These are phyloP conservation scores for Beauveria medogensis DNA, from an alignment of 2,329 filamentous ascomycete species.

Conservation along the genomic window DNA sequence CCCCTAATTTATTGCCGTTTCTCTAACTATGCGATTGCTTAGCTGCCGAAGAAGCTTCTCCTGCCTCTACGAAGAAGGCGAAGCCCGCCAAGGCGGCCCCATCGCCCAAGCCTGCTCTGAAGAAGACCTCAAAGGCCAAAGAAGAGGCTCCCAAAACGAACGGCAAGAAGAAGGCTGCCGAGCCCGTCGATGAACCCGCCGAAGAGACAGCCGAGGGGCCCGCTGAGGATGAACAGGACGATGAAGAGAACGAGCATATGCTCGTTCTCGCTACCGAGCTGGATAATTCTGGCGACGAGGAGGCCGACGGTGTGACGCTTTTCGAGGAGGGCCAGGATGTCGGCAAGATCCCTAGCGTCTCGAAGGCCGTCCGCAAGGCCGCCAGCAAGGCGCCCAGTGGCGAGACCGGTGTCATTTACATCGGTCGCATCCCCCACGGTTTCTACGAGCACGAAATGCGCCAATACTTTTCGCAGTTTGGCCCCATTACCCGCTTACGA, in stretches of 20 bases:
- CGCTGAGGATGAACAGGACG: slow-evolving; percentile 20
- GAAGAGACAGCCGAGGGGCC: slow-evolving; percentile 16
- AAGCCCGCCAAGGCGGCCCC: slow-evolving; percentile 18
- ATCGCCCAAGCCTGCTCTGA: slow-evolving; percentile 20
- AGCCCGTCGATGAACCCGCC: slow-evolving; percentile 17
- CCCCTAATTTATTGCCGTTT: not conserved
- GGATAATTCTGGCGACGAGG: slow-evolving; percentile 33
- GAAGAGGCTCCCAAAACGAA: slow-evolving; percentile 21
- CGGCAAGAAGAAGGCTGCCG: slow-evolving; percentile 14
- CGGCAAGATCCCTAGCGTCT: slow-evolving; percentile 41
- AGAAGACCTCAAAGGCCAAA: slow-evolving; percentile 22
- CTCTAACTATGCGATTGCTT: slow-evolving; percentile 17
- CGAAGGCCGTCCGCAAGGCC: slow-evolving; percentile 37
- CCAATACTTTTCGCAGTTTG: slow-evolving; percentile 90
- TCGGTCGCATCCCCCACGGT: slow-evolving; percentile 82
- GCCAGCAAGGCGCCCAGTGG: slow-evolving; percentile 30
- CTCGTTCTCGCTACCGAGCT: slow-evolving; percentile 36
- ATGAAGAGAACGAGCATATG: slow-evolving; percentile 33
- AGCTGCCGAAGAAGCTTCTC: slow-evolving; percentile 39
- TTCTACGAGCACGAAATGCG: slow-evolving; percentile 97
- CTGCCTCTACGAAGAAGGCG: slow-evolving; percentile 35
- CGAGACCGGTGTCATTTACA: slow-evolving; percentile 73
- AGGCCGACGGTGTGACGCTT: slow-evolving; percentile 26
- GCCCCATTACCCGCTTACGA: slow-evolving; percentile 67
- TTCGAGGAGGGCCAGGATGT: slow-evolving; percentile 43